phyloP scores from a whole-genome alignment of 2,329 filamentous ascomycete genomes.

The Didymella glomerata region DNA sequence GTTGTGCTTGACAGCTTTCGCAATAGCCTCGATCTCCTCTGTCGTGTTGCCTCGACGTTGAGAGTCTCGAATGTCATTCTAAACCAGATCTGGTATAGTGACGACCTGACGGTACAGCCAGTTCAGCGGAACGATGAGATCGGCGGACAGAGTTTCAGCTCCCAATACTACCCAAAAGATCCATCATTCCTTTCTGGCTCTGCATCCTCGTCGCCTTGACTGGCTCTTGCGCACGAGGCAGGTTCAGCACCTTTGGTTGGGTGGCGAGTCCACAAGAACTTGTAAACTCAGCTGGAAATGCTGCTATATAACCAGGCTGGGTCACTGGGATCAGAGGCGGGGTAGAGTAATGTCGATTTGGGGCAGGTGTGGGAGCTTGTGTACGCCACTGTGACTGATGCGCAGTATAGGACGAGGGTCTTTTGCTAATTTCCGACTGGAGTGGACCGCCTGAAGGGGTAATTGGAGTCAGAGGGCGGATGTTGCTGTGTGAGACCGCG shows the following conservation, averaged over 20 bases:
- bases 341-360: neutral
- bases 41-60: slow-evolving; percentile 59
- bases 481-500: neutral
- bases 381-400: neutral
- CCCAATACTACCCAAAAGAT: slow-evolving; percentile 25
- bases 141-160: neutral
- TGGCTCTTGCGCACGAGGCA: neutral
- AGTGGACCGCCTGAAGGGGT: neutral
- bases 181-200: slow-evolving; percentile 27
- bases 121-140: slow-evolving; percentile 24
- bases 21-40: slow-evolving; percentile 48
- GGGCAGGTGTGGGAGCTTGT: neutral
- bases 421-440: neutral
- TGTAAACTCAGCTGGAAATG: slow-evolving; percentile 4
- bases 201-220: slow-evolving; percentile 21
- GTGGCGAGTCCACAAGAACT: slow-evolving; percentile 2
- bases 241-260: neutral
- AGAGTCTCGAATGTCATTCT: slow-evolving; percentile 33
- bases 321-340: neutral
- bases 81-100: neutral
- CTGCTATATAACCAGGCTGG: neutral
- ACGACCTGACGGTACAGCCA: neutral
- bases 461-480: neutral
- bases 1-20: slow-evolving; percentile 45
- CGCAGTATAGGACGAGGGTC: neutral